A percentile compares a stretch with the other conserved stretches of the same genome.
Evolutionary conservation across 129 eudicot species (phyloP).

Genomic region (Erigeron canadensis): DNA sequence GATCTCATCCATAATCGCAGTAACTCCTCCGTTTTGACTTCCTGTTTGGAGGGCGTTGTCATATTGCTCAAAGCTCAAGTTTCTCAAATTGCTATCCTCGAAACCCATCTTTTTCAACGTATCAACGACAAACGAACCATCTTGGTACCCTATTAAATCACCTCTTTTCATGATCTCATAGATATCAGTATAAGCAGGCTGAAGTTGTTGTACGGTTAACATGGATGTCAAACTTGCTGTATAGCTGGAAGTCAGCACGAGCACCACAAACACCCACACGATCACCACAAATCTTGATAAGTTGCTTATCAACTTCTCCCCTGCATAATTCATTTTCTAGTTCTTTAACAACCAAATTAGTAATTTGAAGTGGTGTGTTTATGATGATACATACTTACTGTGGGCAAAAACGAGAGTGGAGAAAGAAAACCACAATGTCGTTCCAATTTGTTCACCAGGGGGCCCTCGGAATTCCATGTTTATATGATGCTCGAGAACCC

Average conservation of each 20-base stretch:
- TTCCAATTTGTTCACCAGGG: background rate
- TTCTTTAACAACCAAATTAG: background rate
- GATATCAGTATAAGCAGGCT: slow-evolving; percentile 11
- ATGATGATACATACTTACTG: background rate
- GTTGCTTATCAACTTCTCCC: slow-evolving; percentile 38
- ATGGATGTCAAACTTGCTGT: slow-evolving; percentile 54
- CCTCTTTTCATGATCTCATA: slow-evolving; percentile 10
- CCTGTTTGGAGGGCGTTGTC: slow-evolving; percentile 2
- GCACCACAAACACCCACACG: slow-evolving; percentile 48
- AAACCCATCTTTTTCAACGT: slow-evolving; percentile 3
- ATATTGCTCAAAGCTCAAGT: slow-evolving; percentile 1
- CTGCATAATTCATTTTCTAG: slow-evolving; percentile 18
- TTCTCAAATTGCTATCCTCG: background rate
- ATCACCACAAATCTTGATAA: slow-evolving; percentile 39
- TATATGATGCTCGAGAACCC: slow-evolving; percentile 9
- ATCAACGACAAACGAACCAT: slow-evolving; percentile 3
- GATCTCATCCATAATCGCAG: slow-evolving; percentile 1
- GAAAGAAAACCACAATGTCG: slow-evolving; percentile 8
- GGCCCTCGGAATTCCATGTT: slow-evolving; percentile 5
- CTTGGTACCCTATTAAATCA: slow-evolving; percentile 23
- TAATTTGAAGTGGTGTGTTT: no score
- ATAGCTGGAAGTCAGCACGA: slow-evolving; percentile 48
- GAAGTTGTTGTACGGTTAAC: slow-evolving; percentile 47
- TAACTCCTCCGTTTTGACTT: slow-evolving; percentile 15
- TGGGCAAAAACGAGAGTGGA: slow-evolving; percentile 7